Conservation (phyloP, 2,329 filamentous ascomycete genomes). For the Nothomitra cinnamomea region DNA sequence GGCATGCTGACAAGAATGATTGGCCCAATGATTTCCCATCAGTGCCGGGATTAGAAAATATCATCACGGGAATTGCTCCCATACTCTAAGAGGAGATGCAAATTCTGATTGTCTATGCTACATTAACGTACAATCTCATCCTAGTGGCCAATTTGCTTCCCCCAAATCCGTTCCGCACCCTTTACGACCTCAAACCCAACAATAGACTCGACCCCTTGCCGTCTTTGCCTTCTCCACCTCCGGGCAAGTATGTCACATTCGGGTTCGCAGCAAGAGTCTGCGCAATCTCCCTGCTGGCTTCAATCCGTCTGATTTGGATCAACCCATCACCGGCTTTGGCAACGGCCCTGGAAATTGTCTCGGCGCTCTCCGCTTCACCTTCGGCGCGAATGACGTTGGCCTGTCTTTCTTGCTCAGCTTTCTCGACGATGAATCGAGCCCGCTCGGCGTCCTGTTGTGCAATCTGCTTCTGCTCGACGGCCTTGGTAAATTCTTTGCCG, state of each 20-base stretch:
- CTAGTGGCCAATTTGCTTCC: too few relatives aligned
- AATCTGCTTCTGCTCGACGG: constrained; percentile 99
- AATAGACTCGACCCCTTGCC: constrained; percentile 40
- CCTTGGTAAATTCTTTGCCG: constrained; percentile 94
- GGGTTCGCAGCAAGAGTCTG: constrained; percentile 77
- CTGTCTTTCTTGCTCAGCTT: constrained; percentile 95
- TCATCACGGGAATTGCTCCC: too few relatives aligned
- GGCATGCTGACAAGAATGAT: too few relatives aligned
- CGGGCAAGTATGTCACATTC: constrained; percentile 87
- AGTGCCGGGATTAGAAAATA: too few relatives aligned
- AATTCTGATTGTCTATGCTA: too few relatives aligned
- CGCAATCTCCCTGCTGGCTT: constrained; percentile 91
- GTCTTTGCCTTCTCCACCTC: constrained; percentile 46
- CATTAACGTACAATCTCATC: too few relatives aligned
- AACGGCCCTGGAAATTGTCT: constrained; percentile 87
- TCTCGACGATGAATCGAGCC: constrained; percentile 94
- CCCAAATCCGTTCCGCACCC: not conserved
- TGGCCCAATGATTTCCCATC: too few relatives aligned
- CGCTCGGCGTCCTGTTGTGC: constrained; percentile 97
- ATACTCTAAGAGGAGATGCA: too few relatives aligned
- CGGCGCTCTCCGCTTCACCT: constrained; percentile 91
- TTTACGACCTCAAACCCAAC: constrained; percentile 43
- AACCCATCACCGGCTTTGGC: constrained; percentile 85
- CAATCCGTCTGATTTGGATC: constrained; percentile 91
- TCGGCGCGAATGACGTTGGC: constrained; percentile 96